Conservation (phyloP, 805 yeast genomes). For the Ogataea saltuana region DNA sequence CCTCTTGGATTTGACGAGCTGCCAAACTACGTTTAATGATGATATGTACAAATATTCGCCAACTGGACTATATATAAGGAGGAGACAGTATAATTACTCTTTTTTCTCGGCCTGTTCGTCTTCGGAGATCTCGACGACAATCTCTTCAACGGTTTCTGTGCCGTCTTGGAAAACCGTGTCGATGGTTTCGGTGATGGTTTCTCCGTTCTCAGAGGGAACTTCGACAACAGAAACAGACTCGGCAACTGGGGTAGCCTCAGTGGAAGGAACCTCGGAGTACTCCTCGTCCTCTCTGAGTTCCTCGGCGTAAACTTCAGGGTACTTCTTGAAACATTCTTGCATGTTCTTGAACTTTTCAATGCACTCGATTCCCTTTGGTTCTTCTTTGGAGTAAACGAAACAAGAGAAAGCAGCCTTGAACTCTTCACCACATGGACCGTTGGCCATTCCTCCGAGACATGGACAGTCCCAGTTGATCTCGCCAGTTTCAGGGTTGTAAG, state of each 20-base stretch:
- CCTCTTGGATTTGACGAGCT: slow-evolving; percentile 45
- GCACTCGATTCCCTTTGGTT: slow-evolving; percentile 97
- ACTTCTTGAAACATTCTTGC: slow-evolving; percentile 91
- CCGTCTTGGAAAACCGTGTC: slow-evolving; percentile 18
- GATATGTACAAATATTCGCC: slow-evolving; percentile 1
- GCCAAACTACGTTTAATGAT: slow-evolving; percentile 3
- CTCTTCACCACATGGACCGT: slow-evolving; percentile 97
- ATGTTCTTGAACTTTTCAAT: slow-evolving; percentile 84
- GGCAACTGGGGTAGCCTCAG: slow-evolving; percentile 15
- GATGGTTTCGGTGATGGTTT: slow-evolving; percentile 12
- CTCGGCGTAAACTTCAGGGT: slow-evolving; percentile 93
- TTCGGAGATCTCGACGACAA: neutral
- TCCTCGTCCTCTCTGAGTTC: slow-evolving; percentile 81
- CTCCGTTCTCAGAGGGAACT: neutral
- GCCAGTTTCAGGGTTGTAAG: slow-evolving; percentile 95
- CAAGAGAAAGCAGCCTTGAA: slow-evolving; percentile 93
- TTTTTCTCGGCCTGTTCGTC: neutral
- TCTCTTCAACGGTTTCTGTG: slow-evolving; percentile 12
- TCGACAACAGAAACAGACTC: slow-evolving; percentile 13
- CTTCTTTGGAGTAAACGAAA: slow-evolving; percentile 89
- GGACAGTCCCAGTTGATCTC: slow-evolving; percentile 99
- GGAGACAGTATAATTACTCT: neutral
- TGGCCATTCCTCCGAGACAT: slow-evolving; percentile 98
- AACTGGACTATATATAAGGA: neutral
- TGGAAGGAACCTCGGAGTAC: slow-evolving; percentile 29